phyloP scores from a whole-genome alignment of 176 grass and related monocot species.

The Phoenix dactylifera region DNA sequence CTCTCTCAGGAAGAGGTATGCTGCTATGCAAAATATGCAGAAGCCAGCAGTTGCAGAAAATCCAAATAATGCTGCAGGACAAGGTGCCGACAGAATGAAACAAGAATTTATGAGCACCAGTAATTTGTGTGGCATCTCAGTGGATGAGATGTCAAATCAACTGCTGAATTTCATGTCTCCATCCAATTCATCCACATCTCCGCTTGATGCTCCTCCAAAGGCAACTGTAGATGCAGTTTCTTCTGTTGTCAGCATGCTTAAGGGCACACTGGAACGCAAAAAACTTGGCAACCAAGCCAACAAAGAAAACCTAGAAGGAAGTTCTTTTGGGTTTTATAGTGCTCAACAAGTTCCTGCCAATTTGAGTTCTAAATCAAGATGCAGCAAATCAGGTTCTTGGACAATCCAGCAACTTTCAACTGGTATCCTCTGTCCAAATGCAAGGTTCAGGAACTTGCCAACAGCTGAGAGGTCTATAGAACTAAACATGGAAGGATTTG shows the following conservation, averaged over 20 bases:
- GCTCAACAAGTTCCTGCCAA: conserved; percentile 26
- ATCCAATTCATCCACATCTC: conserved; percentile 55
- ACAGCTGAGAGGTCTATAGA: conserved; percentile 1
- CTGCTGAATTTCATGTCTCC: conserved; percentile 49
- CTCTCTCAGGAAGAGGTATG: conserved; percentile 55
- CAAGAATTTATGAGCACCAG: conserved; percentile 31
- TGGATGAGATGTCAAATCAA: conserved; percentile 30
- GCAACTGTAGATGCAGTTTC: conserved; percentile 37
- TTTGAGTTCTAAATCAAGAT: conserved; percentile 9
- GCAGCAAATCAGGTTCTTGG: conserved; percentile 8
- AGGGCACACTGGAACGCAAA: conserved; percentile 56
- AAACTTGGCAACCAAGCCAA: conserved; percentile 27
- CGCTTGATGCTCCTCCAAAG: conserved; percentile 38
- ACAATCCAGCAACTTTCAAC: conserved; percentile 5
- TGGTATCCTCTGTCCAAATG: conserved; percentile 26
- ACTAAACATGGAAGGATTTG: conserved; percentile 5
- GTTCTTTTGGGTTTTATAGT: conserved; percentile 42
- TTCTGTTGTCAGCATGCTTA: conserved; percentile 71
- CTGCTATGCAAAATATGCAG: conserved; percentile 46
- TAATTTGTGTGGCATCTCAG: conserved; percentile 12
- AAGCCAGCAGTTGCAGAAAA: conserved; percentile 33
- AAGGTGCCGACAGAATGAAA: conserved; percentile 12
- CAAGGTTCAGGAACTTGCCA: conserved; percentile 31
- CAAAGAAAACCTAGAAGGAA: conserved; percentile 18
- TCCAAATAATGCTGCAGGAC: not conserved